Base-by-base conservation (phyloP, 441 rosid species). In the Gossypium lobatum region DNA sequence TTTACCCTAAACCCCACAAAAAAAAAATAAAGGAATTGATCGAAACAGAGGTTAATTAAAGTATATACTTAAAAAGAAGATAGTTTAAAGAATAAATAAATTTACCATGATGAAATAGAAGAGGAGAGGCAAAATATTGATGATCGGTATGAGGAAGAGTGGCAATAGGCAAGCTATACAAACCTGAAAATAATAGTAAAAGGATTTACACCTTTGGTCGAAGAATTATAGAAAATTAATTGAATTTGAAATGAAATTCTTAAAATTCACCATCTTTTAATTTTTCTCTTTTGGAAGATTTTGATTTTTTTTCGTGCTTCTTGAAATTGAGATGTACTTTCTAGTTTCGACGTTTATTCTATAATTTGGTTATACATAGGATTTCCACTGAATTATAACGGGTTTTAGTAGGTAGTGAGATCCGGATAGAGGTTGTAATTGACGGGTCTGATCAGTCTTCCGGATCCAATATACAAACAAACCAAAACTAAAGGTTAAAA, bases 101-200 rank as follows among this genome's bases (percentile, higher is more conserved):
- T 79, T 84, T 77, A 86, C 97, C 97, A 88, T 75, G 71, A 94
- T 58, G 50, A 48, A 83, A 86, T 85, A 16, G 73, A 92, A 84
- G 76, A 91, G 88, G 2, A 88, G 71, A 31, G 97, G 98, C 75
- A 94, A 73, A 46, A 88, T 8, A 75, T 89, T 94, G 84, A 94
- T 79, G 85, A 92, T 83, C 20, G 97, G 94, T 80, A 94, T 80
- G 59, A 94, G 86, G 86, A 94, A 92, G 78, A 94, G 86, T 14
- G 97, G 98, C 64, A 94, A 81, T 77, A 94, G 81, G 80, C 98
- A 94, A 72, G 84, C 86, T 73, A 92, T 39, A 81, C 97, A 94
- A 79, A 94, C 98, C 97, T 94, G 76, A 76, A 31, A 64, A 6
- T 10, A 59, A 53, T 3, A 58, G 1, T 13, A 23, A 25, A 4